Base-by-base conservation (phyloP, 176 grass and related monocot genomes). In the Alopecurus myosuroides region DNA sequence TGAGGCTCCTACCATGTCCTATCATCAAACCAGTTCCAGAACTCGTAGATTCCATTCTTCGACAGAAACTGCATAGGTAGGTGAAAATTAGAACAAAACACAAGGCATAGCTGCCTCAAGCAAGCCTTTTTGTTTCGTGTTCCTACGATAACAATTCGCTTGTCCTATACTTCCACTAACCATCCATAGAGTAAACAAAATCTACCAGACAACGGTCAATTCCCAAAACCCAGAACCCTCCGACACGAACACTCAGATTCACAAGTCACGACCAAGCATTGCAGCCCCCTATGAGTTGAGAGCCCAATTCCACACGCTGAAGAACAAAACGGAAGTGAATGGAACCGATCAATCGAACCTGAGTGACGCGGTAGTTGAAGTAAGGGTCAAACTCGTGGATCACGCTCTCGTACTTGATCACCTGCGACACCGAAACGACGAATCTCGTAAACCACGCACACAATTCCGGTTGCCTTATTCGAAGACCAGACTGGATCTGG, bases 21-120 rank as follows among this genome's bases (percentile, higher is more conserved):
- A 71, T 99, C 97, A 79, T 99, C 97, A 89, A 99, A 99, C 97
- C 97, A 99, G 79, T 99, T 99, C 97, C 94, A 99, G 78, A 99
- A 99, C 64, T 99, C 97, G 8, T 97, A 99, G 86, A 99, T 97
- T 81, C 97, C 97, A 86, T 97, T 99, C 94, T 99, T 99, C 44
- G 93, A 92, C 75, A 99, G 78, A 86, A 94, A 99, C 97, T 99
- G 92, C 84, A 89, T 83, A 42, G 80, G 14, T 14, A 78, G 77
- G 6, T 77, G 4, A 44, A 68, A 92, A n/a, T 86, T 75, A 86
- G 36, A 68, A 12, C 63, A 82, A 15, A 88, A 87, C 65, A 34
- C 7, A 61, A n/a, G 11, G 33, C 31, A 56, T 11, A 80, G 46
- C 45, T 20, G 48, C 6, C 39, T 58, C 83, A n/a, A 50, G 13